Conservation (phyloP, 192 early-diverging fungal species). For the Cetraspora pellucida region DNA sequence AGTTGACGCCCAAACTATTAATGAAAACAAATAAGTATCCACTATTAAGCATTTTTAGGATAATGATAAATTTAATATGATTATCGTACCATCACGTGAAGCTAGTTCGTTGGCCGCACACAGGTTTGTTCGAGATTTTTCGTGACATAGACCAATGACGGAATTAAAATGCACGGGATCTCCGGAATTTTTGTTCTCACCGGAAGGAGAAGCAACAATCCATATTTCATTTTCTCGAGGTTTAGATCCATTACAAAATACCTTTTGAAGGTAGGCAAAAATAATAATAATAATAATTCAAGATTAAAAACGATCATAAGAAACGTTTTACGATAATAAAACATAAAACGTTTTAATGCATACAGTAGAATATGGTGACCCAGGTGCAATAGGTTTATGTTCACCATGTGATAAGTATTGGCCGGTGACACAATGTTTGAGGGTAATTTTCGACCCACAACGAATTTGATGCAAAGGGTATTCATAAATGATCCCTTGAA, state of each 20-base stretch:
- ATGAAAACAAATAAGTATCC: background rate
- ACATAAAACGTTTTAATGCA: background rate
- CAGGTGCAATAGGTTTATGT: constrained; percentile 2
- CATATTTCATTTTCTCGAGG: constrained; percentile 3
- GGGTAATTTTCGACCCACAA: constrained; percentile 10
- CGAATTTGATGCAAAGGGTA: constrained; percentile 11
- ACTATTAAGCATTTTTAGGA: background rate
- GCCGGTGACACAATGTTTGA: constrained; percentile 15
- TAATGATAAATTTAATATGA: background rate
- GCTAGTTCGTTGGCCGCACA: background rate
- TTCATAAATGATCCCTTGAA: constrained; percentile 17
- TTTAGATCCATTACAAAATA: background rate
- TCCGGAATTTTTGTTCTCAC: constrained; percentile 3
- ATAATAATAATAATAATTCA: background rate
- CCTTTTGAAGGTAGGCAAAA: background rate
- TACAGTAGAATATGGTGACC: background rate
- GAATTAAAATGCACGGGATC: constrained; percentile 19
- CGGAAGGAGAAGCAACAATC: background rate
- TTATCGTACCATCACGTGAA: background rate
- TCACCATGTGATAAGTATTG: constrained; percentile 12
- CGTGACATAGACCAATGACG: constrained; percentile 1
- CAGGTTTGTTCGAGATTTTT: background rate
- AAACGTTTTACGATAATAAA: background rate
- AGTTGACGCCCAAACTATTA: background rate
- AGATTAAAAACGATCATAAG: background rate